Percentiles rank a stretch among this genome's conserved stretches.
phyloP scores from a whole-genome alignment of 139 green algal genomes.

The Parachlorella kessleri region DNA sequence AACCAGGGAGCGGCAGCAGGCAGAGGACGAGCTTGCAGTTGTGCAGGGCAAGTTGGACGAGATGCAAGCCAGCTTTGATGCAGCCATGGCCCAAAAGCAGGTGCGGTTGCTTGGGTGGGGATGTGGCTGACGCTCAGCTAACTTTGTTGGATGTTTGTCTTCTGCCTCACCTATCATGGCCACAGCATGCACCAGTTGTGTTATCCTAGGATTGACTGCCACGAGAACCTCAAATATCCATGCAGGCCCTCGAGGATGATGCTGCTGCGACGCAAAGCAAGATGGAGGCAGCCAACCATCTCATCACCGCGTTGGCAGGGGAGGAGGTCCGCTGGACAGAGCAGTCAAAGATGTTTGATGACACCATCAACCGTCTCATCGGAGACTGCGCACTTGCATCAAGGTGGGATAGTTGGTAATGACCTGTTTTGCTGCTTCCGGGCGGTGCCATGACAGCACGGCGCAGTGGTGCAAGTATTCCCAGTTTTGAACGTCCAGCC shows the following conservation, averaged over 20 bases:
- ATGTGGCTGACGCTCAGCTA: too few species aligned
- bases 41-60: conserved; percentile 92
- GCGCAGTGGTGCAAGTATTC: too few species aligned
- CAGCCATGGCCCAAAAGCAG: conserved; percentile 91
- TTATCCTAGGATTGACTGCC: neutral
- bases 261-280: conserved; percentile 82
- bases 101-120: too few species aligned
- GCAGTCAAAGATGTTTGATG: conserved; percentile 88
- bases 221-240: neutral
- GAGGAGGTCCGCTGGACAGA: conserved; percentile 92
- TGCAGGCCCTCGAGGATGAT: conserved; percentile 85
- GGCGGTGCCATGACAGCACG: too few species aligned
- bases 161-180: too few species aligned
- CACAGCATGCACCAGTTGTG: too few species aligned
- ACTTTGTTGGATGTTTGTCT: too few species aligned
- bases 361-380: conserved; percentile 82
- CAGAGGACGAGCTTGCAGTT: conserved; percentile 83
- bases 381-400: conserved; percentile 57
- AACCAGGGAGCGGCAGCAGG: conserved; percentile 66
- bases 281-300: conserved; percentile 90
- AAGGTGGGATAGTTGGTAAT: neutral
- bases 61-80: conserved; percentile 93
- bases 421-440: neutral
- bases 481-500: too few species aligned
- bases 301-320: conserved; percentile 89